Evolutionary conservation across 1,139 yeast genomes (phyloP).

Genomic region (Geotrichum europaeum): DNA sequence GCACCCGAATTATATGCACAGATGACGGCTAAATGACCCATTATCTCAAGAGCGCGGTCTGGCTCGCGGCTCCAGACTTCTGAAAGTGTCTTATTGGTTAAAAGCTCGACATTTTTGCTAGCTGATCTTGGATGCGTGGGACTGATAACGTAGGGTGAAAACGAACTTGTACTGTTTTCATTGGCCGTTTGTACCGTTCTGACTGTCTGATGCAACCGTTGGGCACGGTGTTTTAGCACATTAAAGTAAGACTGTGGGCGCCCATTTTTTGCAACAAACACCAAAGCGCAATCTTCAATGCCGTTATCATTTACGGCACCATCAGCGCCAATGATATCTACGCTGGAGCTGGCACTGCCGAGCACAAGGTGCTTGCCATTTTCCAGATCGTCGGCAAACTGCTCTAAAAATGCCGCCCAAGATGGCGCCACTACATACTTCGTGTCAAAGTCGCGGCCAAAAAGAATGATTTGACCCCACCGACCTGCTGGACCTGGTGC

Average conservation of each 20-base stretch:
- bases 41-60: not conserved
- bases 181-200: not conserved
- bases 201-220: conserved; percentile 24
- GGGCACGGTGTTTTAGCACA: conserved; percentile 47
- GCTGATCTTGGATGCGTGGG: not conserved
- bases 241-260: conserved; percentile 50
- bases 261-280: conserved; percentile 51
- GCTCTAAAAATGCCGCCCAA: conserved; percentile 76
- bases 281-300: conserved; percentile 59
- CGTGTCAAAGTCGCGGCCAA: conserved; percentile 84
- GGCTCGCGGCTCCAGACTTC: not conserved
- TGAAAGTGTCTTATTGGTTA: not conserved
- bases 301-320: conserved; percentile 34
- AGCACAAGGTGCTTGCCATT: conserved; percentile 60
- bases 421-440: conserved; percentile 72
- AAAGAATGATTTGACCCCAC: conserved; percentile 78
- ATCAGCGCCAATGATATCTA: not conserved
- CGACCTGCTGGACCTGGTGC: conserved; percentile 73
- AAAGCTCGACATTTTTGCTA: not conserved
- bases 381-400: conserved; percentile 79
- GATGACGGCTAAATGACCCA: not conserved
- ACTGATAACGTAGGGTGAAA: not conserved
- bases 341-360: conserved; percentile 25
- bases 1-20: not conserved
- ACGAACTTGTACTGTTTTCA: not conserved